phyloP scores from a whole-genome alignment of 805 yeast species.

The Nakazawaea holstii region DNA sequence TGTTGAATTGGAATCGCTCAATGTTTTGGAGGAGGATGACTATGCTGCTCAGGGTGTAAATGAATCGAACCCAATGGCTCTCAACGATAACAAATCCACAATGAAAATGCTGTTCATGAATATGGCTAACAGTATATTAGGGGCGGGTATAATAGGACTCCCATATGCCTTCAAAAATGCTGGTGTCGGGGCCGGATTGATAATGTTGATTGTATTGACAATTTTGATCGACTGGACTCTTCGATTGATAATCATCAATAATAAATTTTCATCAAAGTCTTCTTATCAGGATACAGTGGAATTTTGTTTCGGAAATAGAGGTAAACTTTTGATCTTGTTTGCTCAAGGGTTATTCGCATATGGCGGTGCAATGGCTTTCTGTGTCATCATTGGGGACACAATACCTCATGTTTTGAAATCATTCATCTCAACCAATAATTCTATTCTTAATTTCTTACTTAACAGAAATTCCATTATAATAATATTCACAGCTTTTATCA shows the following conservation, averaged over 20 bases:
- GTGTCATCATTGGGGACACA: conserved; percentile 92
- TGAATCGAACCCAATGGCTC: background rate
- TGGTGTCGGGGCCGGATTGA: conserved; percentile 70
- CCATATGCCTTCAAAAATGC: conserved; percentile 82
- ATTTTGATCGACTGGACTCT: conserved; percentile 84
- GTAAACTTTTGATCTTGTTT: conserved; percentile 59
- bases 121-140: conserved; percentile 92
- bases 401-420: conserved; percentile 83
- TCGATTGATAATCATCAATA: conserved; percentile 72
- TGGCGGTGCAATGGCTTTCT: conserved; percentile 92
- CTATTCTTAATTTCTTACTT: conserved; percentile 49
- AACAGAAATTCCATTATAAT: conserved; percentile 68
- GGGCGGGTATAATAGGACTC: conserved; percentile 94
- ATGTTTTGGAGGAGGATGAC: background rate
- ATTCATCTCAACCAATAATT: conserved; percentile 44
- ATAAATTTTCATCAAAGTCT: conserved; percentile 68
- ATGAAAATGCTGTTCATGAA: conserved; percentile 92
- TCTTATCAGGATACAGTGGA: conserved; percentile 85
- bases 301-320: conserved; percentile 70
- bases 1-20: background rate
- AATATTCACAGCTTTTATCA: conserved; percentile 62
- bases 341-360: conserved; percentile 88
- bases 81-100: conserved; percentile 38
- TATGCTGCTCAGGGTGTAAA: background rate
- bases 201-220: conserved; percentile 57